A percentile compares a stretch with the other conserved stretches of the same genome.
These are phyloP conservation scores for Cystofilobasidium macerans DNA, from an alignment of 768 basidiomycete species.

Conservation along the genomic window DNA sequence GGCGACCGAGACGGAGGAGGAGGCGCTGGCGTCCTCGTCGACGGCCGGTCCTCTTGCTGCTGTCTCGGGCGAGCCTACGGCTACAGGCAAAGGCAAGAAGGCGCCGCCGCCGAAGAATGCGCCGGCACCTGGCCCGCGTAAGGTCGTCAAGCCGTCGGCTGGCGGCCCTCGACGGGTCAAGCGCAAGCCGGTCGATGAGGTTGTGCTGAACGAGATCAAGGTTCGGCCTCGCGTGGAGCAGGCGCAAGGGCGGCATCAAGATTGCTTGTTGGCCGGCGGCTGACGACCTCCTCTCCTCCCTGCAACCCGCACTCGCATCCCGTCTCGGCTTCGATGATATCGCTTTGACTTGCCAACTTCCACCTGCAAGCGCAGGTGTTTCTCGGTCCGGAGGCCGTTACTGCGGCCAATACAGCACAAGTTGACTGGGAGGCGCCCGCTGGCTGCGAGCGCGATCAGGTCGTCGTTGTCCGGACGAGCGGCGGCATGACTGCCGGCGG, in stretches of 20 bases:
- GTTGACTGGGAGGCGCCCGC: conserved; percentile 18
- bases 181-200: conserved; percentile 18
- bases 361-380: background rate
- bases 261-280: no score
- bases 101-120: background rate
- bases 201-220: conserved; percentile 15
- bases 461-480: background rate
- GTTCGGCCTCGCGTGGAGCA: background rate
- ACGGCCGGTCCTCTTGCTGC: no score
- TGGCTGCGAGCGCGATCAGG: background rate
- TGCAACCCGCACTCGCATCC: no score
- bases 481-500: background rate
- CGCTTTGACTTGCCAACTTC: background rate
- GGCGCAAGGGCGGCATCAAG: no score
- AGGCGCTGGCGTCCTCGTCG: no score
- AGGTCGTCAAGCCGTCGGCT: background rate
- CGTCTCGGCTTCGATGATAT: no score
- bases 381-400: background rate
- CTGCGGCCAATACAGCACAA: background rate
- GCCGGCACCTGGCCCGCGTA: background rate
- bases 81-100: no score
- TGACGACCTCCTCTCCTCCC: no score
- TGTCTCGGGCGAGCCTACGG: no score
- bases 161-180: no score
- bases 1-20: no score